A percentile compares a stretch with the other conserved stretches of the same genome.
Conservation (phyloP, 192 early-diverging fungal genomes). For the Dimargaris xerosporica region DNA sequence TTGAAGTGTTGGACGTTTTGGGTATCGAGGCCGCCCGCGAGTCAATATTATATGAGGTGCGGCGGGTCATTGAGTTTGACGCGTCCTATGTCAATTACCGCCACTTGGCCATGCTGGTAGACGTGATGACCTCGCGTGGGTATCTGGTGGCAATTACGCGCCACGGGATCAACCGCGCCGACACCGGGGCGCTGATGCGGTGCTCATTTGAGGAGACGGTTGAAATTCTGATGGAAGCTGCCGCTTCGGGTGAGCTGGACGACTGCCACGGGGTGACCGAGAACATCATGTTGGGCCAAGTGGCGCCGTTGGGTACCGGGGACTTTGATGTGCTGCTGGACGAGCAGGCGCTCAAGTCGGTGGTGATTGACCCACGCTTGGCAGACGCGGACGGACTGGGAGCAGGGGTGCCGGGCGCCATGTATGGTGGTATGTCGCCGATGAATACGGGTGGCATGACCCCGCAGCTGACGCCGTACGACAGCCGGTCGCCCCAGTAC, state of each 20-base stretch:
- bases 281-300: constrained; percentile 98
- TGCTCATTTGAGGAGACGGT: constrained; percentile 99
- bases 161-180: constrained; percentile 99
- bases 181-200: constrained; percentile 96
- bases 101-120: constrained; percentile 91
- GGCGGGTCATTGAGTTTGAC: constrained; percentile 70
- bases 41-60: constrained; percentile 83
- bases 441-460: constrained; percentile 46
- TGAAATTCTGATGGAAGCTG: constrained; percentile 96
- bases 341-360: constrained; percentile 73
- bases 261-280: constrained; percentile 92
- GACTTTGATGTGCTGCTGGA: constrained; percentile 87
- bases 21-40: constrained; percentile 92
- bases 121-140: constrained; percentile 98
- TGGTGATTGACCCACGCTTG: constrained; percentile 34
- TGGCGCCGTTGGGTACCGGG: constrained; percentile 95
- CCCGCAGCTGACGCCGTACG: constrained; percentile 70
- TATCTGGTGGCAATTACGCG: constrained; percentile 97
- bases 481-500: constrained; percentile 44
- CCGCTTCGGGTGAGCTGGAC: constrained; percentile 89
- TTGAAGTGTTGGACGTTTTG: constrained; percentile 77
- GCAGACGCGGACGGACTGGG: constrained; percentile 35
- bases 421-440: constrained; percentile 32
- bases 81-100: constrained; percentile 89
- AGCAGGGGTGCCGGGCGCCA: constrained; percentile 30